A percentile compares a stretch with the other conserved stretches of the same genome.
These are phyloP conservation scores for Aureobasidium sp. DNA, from an alignment of 2,329 filamentous ascomycete species.

Conservation along the genomic window DNA sequence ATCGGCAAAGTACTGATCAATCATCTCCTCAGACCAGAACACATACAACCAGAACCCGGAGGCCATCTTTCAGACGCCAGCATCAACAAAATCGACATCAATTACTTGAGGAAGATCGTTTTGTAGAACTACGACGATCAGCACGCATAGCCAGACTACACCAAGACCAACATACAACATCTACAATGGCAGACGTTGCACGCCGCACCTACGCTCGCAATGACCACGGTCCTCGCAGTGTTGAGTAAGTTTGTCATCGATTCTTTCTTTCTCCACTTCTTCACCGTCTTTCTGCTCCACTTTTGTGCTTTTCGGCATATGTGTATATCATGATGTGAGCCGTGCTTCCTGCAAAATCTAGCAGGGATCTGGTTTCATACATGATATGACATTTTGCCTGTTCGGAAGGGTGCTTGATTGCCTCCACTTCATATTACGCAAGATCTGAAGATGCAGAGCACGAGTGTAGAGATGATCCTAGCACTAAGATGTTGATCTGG, in stretches of 20 bases:
- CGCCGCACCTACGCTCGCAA: conserved; percentile 13
- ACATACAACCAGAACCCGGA: not conserved
- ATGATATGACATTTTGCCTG: not conserved
- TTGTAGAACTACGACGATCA: not conserved
- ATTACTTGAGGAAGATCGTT: conserved; percentile 3
- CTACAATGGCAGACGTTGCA: conserved; percentile 11
- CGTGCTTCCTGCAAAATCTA: not conserved
- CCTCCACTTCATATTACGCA: too few relatives aligned
- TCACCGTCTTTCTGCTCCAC: not conserved
- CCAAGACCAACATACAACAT: not conserved
- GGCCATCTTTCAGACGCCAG: not conserved
- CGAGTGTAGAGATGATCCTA: too few relatives aligned
- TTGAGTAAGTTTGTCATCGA: not conserved
- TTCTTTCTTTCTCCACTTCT: not conserved
- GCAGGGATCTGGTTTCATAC: not conserved
- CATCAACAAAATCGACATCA: not conserved
- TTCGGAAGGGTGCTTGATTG: not conserved
- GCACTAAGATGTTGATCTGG: too few relatives aligned
- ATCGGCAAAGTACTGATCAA: conserved; percentile 5
- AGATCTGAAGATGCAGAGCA: too few relatives aligned
- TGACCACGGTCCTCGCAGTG: conserved; percentile 9
- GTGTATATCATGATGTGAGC: not conserved
- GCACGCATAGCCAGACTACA: conserved; percentile 7
- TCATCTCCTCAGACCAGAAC: not conserved
- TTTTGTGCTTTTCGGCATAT: not conserved